A percentile compares a stretch with the other conserved stretches of the same genome.
Conservation (phyloP, 371 early-diverging fungal genomes). For the Mucor velutinosus region DNA sequence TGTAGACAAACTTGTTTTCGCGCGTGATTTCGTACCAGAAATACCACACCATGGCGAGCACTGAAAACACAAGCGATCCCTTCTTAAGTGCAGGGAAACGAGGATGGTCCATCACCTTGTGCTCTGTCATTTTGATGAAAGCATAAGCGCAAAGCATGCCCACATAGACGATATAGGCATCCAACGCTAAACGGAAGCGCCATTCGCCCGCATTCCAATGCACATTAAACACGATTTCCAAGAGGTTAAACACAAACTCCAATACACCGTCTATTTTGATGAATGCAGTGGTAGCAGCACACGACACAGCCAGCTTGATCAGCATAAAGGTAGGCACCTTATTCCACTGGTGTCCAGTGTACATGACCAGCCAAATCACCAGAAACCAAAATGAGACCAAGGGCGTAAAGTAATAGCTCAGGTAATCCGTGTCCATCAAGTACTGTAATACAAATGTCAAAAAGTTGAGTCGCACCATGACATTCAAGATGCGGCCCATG, state of each 20-base stretch:
- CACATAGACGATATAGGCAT: slow-evolving; percentile 63
- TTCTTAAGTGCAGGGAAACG: slow-evolving; percentile 40
- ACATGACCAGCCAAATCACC: slow-evolving; percentile 72
- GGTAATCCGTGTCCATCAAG: slow-evolving; percentile 68
- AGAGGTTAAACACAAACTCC: slow-evolving; percentile 41
- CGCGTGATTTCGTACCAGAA: slow-evolving; percentile 53
- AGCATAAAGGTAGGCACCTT: slow-evolving; percentile 48
- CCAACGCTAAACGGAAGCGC: slow-evolving; percentile 66
- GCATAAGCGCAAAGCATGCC: slow-evolving; percentile 61
- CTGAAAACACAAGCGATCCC: slow-evolving; percentile 32
- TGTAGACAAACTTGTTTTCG: slow-evolving; percentile 56
- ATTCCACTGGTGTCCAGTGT: slow-evolving; percentile 47
- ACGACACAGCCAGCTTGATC: slow-evolving; percentile 50
- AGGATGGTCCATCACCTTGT: slow-evolving; percentile 32
- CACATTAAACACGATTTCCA: slow-evolving; percentile 48
- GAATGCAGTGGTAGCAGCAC: slow-evolving; percentile 34
- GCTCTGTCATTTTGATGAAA: slow-evolving; percentile 46
- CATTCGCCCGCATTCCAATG: slow-evolving; percentile 64
- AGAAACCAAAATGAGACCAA: slow-evolving; percentile 76
- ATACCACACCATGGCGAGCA: slow-evolving; percentile 45
- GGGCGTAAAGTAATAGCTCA: slow-evolving; percentile 82
- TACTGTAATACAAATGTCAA: slow-evolving; percentile 68
- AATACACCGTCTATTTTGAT: slow-evolving; percentile 51
- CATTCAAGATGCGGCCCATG: slow-evolving; percentile 56
- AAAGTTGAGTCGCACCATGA: slow-evolving; percentile 72